Evolutionary conservation across 1,284 basidiomycete species (phyloP).

Genomic region (Puccinia hordei): DNA sequence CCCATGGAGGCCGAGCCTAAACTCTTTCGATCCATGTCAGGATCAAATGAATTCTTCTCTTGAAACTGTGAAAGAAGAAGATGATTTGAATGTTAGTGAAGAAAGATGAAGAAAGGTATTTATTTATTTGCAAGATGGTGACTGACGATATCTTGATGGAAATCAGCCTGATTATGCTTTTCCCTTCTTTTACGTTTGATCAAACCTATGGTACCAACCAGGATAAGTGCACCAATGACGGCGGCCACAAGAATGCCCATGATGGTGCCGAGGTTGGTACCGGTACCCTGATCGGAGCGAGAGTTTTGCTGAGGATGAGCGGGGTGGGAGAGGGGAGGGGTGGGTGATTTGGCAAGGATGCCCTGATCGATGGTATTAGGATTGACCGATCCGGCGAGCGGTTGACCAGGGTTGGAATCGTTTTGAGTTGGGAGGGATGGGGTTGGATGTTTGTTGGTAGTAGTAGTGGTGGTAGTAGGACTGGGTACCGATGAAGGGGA

Average conservation of each 20-base stretch:
- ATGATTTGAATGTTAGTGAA: background rate
- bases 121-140: too few species aligned
- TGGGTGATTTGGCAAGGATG: background rate
- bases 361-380: background rate
- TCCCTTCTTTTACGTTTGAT: slow-evolving; percentile 1
- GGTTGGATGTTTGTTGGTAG: background rate
- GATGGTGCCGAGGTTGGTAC: slow-evolving; percentile 29
- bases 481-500: too few species aligned
- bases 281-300: background rate
- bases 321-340: background rate
- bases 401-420: background rate
- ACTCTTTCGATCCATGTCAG: slow-evolving; percentile 9
- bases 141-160: slow-evolving; percentile 22
- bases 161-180: background rate
- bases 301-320: background rate
- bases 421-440: background rate
- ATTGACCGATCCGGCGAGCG: background rate
- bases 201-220: slow-evolving; percentile 3
- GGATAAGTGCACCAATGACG: slow-evolving; percentile 25
- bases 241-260: slow-evolving; percentile 25
- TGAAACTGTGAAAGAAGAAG: background rate
- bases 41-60: background rate
- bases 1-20: background rate
- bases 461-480: background rate
- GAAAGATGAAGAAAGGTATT: background rate